Base-by-base conservation (phyloP, 495 filamentous ascomycete species). In the Trichoderma parareesei region DNA sequence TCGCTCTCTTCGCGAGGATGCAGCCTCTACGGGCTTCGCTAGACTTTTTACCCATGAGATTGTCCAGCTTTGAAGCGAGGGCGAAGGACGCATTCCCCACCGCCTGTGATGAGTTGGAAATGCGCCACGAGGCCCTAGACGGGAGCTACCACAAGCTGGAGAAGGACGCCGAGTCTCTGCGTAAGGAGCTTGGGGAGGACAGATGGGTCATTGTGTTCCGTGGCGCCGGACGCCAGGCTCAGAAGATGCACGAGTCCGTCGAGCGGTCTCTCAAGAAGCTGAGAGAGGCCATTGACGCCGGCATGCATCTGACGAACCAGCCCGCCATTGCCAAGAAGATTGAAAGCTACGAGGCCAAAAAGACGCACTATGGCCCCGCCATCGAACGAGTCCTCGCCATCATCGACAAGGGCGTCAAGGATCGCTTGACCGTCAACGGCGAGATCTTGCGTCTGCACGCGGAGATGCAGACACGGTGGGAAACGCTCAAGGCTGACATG, bases 1-100 rank as follows among this genome's bases (percentile, higher is more conserved):
- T 97, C 61, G 91, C 88, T 5, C 75, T 98, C 48, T 96, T 97
- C 76, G 94, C 94, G 2, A 82, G 93, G 63, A 94, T 98, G 88
- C 93, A 97, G 70, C 94, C 94, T 3, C 79, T 98, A 40, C 82
- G 92, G 49, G 94, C 94, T 2, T 97, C 93, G 4, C 77, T 98
- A 60, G 93, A 97, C 74, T 98, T 98, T 71, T 78, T 98, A 44
- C 94, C 94, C n/a, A 97, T 98, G 93, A 81, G 93, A 60, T 76
- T 98, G 2, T 89, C 90, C 14, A 89, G 87, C 64, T 98, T 98
- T 71, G 85, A 92, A 65, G 75, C 79, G 0, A 84, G 93, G 66
- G 94, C 90, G 0, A 87, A 88, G 48, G 69, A 73, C 1, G 79
- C 89, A 44, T 95, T 98, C 67, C 92, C 94, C 0, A 92, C 89